Evolutionary conservation across 1,284 basidiomycete genomes (phyloP).

Genomic region (Papiliotrema flavescens): DNA sequence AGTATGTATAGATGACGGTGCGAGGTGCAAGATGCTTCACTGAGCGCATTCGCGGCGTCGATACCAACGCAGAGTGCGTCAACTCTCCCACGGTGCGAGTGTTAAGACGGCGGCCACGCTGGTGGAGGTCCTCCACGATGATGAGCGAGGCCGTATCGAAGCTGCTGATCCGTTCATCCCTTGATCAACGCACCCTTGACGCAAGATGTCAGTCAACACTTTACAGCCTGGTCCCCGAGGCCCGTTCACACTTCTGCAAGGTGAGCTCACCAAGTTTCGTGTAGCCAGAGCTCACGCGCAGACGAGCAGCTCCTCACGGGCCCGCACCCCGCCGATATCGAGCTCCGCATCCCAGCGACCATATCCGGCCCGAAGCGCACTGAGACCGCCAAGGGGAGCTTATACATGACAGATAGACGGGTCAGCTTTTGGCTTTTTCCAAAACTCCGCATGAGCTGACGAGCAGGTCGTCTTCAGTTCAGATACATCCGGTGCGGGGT

Average conservation of each 20-base stretch:
- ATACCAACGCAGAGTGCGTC: too few species aligned
- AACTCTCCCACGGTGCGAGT: too few species aligned
- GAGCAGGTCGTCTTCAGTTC: slow-evolving; percentile 29
- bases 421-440: slow-evolving; percentile 17
- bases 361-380: slow-evolving; percentile 39
- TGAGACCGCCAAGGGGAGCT: slow-evolving; percentile 26
- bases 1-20: too few species aligned
- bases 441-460: slow-evolving; percentile 1
- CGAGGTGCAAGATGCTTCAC: too few species aligned
- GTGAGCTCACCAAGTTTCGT: neutral
- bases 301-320: slow-evolving; percentile 32
- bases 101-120: too few species aligned
- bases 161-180: neutral
- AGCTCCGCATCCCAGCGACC: slow-evolving; percentile 39
- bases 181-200: neutral
- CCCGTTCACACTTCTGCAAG: neutral
- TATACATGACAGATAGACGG: slow-evolving; percentile 42
- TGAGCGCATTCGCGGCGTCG: too few species aligned
- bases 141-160: too few species aligned
- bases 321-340: slow-evolving; percentile 30
- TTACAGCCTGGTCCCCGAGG: neutral
- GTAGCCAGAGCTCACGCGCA: neutral
- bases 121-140: too few species aligned
- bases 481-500: slow-evolving; percentile 5
- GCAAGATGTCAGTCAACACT: slow-evolving; percentile 4